Conservation (phyloP, 2,329 filamentous ascomycete species). For the Fusarium sp. region DNA sequence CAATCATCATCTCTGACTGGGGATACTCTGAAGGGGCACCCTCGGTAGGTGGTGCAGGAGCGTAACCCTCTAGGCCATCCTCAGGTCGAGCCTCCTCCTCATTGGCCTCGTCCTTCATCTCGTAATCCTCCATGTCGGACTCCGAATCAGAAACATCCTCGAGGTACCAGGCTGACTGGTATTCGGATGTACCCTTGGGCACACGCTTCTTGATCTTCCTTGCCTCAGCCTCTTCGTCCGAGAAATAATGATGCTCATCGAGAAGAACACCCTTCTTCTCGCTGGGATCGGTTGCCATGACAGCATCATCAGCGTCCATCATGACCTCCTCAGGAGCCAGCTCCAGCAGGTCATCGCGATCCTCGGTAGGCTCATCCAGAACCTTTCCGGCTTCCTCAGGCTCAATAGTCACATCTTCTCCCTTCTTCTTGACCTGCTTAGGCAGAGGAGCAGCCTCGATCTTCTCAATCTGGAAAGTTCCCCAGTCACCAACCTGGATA, state of each 20-base stretch:
- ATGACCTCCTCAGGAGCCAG: slow-evolving; percentile 87
- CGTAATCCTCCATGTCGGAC: slow-evolving; percentile 81
- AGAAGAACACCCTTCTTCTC: slow-evolving; percentile 88
- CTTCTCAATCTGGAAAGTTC: slow-evolving; percentile 90
- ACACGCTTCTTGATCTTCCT: slow-evolving; percentile 75
- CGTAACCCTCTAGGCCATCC: slow-evolving; percentile 82
- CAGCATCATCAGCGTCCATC: slow-evolving; percentile 73
- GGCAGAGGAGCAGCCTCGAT: slow-evolving; percentile 82
- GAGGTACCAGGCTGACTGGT: slow-evolving; percentile 95
- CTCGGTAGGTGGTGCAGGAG: slow-evolving; percentile 77
- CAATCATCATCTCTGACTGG: slow-evolving; percentile 91
- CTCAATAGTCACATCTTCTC: slow-evolving; percentile 78
- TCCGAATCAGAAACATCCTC: slow-evolving; percentile 84
- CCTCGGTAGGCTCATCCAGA: slow-evolving; percentile 79
- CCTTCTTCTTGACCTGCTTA: slow-evolving; percentile 70
- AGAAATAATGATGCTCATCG: slow-evolving; percentile 98
- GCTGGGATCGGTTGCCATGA: slow-evolving; percentile 52
- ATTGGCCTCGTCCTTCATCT: slow-evolving; percentile 68
- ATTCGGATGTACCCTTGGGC: slow-evolving; percentile 91
- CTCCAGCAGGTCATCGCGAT: slow-evolving; percentile 85
- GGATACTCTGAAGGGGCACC: slow-evolving; percentile 88
- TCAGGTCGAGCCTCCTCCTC: slow-evolving; percentile 76
- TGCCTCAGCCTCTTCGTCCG: slow-evolving; percentile 73
- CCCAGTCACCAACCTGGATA: slow-evolving; percentile 93
- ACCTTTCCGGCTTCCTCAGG: slow-evolving; percentile 70